phyloP scores from a whole-genome alignment of 805 yeast genomes.

The Hanseniaspora pseudoguilliermondii region DNA sequence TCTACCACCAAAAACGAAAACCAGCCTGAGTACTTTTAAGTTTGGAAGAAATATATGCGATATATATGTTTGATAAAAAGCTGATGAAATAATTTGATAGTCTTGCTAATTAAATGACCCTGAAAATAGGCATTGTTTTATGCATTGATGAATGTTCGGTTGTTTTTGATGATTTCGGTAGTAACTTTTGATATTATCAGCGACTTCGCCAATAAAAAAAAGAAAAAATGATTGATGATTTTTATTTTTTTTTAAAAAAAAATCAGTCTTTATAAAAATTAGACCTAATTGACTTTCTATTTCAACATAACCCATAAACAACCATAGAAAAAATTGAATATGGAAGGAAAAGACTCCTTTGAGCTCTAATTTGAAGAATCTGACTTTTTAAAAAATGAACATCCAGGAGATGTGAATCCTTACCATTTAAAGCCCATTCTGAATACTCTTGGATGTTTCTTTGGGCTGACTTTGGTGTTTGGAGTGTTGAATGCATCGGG shows the following conservation, averaged over 20 bases:
- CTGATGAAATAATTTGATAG: too few species aligned
- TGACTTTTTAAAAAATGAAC: background rate
- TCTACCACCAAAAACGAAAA: background rate
- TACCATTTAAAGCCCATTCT: background rate
- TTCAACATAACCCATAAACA: background rate
- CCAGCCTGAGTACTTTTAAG: background rate
- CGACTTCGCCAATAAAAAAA: background rate
- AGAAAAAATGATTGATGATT: background rate
- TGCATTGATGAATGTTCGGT: too few species aligned
- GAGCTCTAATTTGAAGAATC: background rate
- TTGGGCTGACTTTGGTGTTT: constrained; percentile 40
- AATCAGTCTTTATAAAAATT: too few species aligned
- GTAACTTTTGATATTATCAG: background rate
- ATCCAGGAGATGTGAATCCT: constrained; percentile 9
- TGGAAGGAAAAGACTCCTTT: background rate
- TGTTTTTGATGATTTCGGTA: too few species aligned
- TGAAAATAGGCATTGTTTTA: too few species aligned
- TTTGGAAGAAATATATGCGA: too few species aligned
- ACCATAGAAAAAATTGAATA: background rate
- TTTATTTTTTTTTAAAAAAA: background rate
- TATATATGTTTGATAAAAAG: too few species aligned
- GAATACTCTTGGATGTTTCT: constrained; percentile 26
- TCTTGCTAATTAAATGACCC: too few species aligned
- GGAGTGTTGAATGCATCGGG: constrained; percentile 50
- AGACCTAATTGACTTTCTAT: too few species aligned